Percentiles rank a stretch among this genome's conserved stretches.
Evolutionary conservation across 2,329 filamentous ascomycete species (phyloP).

Genomic region (Aureobasidium sp.): DNA sequence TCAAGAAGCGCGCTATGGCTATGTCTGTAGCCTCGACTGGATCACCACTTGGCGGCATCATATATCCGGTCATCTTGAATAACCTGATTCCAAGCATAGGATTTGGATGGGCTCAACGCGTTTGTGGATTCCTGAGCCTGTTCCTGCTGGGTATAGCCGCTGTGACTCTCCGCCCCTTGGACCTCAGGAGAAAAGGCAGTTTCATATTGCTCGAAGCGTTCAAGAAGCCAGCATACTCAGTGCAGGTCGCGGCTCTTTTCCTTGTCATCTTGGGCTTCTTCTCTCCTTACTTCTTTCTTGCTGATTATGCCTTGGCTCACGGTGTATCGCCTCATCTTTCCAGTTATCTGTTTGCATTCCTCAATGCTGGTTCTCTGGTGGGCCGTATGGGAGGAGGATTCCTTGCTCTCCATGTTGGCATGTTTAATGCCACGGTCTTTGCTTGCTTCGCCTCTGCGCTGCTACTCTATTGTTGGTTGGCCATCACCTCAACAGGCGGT

Average conservation of each 20-base stretch:
- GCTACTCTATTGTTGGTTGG: constrained; percentile 15
- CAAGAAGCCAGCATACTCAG: constrained; percentile 35
- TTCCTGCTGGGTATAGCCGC: constrained; percentile 16
- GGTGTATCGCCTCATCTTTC: constrained; percentile 48
- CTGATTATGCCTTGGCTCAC: constrained; percentile 48
- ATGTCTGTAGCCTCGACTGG: constrained; percentile 52
- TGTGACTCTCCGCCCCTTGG: constrained; percentile 1
- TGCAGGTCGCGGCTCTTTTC: constrained; percentile 40
- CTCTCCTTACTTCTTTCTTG: constrained; percentile 48
- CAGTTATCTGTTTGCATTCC: constrained; percentile 56
- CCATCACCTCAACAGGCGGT: constrained; percentile 4
- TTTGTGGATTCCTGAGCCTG: constrained; percentile 37
- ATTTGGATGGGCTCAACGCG: constrained; percentile 45
- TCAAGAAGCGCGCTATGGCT: constrained; percentile 45
- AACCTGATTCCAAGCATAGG: constrained; percentile 40
- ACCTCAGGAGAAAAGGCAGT: background rate
- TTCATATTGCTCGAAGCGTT: constrained; percentile 28
- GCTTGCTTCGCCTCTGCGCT: constrained; percentile 32
- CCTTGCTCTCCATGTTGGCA: constrained; percentile 28
- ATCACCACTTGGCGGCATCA: constrained; percentile 41
- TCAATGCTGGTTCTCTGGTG: constrained; percentile 53
- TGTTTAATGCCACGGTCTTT: background rate
- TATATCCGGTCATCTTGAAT: constrained; percentile 44
- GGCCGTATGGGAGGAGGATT: constrained; percentile 48
- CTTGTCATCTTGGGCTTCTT: constrained; percentile 26